Evolutionary conservation across 805 yeast species (phyloP).

Genomic region (Dipodascus geniculatus): DNA sequence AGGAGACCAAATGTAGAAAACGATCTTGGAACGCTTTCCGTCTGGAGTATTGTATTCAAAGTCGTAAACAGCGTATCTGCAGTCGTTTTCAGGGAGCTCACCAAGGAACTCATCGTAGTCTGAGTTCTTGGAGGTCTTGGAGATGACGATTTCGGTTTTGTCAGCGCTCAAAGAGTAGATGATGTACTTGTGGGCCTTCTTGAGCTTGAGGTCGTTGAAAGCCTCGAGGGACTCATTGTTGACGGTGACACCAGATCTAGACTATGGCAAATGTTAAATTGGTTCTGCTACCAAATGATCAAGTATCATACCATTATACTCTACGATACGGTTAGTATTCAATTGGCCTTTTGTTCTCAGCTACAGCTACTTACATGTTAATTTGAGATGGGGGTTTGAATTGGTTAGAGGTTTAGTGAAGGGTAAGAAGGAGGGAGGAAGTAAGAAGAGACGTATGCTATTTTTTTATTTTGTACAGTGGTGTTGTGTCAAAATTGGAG

Average conservation of each 20-base stretch:
- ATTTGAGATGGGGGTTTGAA: background rate
- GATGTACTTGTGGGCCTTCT: conserved; percentile 70
- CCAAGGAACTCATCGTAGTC: conserved; percentile 81
- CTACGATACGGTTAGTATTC: background rate
- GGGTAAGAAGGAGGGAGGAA: background rate
- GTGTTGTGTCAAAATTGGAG: background rate
- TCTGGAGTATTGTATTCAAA: conserved; percentile 88
- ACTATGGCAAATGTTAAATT: background rate
- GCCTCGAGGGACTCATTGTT: conserved; percentile 87
- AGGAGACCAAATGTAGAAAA: conserved; percentile 88
- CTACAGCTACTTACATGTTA: background rate
- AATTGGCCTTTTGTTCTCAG: too few relatives aligned
- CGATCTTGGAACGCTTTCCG: conserved; percentile 77
- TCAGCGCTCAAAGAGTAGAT: conserved; percentile 70
- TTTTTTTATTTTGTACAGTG: background rate
- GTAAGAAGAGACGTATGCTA: background rate
- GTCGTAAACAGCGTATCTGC: conserved; percentile 94
- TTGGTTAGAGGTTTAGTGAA: background rate
- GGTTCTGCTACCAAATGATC: background rate
- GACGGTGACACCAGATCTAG: conserved; percentile 52
- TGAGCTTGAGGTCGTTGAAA: conserved; percentile 86
- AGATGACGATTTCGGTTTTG: conserved; percentile 87
- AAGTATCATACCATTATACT: background rate
- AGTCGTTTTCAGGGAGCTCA: conserved; percentile 88
- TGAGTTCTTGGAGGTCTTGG: conserved; percentile 59